phyloP scores from a whole-genome alignment of 306 rosid genomes.

The Morella rubra region DNA sequence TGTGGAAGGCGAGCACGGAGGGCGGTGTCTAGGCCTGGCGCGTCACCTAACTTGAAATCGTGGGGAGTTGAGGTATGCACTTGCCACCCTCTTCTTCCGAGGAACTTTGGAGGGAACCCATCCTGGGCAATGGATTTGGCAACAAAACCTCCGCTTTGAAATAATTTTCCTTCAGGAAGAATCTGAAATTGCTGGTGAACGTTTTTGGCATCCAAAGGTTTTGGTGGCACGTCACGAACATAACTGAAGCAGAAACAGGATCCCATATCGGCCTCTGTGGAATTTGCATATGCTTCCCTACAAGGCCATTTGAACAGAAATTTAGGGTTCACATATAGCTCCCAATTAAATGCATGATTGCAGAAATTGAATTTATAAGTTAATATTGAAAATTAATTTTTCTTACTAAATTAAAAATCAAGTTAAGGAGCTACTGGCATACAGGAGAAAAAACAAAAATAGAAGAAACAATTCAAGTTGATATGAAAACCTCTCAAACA shows the following conservation, averaged over 20 bases:
- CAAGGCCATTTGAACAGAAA: constrained; percentile 15
- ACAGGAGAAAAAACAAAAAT: neutral
- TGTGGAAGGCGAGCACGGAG: constrained; percentile 42
- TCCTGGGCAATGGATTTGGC: constrained; percentile 48
- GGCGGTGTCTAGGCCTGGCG: constrained; percentile 45
- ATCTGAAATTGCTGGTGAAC: constrained; percentile 48
- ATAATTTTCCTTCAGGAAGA: constrained; percentile 14
- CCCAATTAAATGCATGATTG: too few species aligned
- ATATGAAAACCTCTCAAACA: too few species aligned
- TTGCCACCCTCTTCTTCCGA: constrained; percentile 48
- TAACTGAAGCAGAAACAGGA: constrained; percentile 43
- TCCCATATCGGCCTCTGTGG: constrained; percentile 43
- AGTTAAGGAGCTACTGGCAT: neutral
- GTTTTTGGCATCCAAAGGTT: constrained; percentile 36
- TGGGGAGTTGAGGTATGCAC: constrained; percentile 26
- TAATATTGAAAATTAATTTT: too few species aligned
- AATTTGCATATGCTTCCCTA: constrained; percentile 49
- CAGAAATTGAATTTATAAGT: too few species aligned
- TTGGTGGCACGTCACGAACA: constrained; percentile 28
- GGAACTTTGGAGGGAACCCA: constrained; percentile 54
- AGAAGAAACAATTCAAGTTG: too few species aligned
- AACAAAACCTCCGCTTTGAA: constrained; percentile 33
- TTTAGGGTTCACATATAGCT: too few species aligned
- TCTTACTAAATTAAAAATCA: too few species aligned
- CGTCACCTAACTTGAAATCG: constrained; percentile 40